Evolutionary conservation across 2,329 filamentous ascomycete species (phyloP).

Genomic region (Ophiocordyceps sinensis): DNA sequence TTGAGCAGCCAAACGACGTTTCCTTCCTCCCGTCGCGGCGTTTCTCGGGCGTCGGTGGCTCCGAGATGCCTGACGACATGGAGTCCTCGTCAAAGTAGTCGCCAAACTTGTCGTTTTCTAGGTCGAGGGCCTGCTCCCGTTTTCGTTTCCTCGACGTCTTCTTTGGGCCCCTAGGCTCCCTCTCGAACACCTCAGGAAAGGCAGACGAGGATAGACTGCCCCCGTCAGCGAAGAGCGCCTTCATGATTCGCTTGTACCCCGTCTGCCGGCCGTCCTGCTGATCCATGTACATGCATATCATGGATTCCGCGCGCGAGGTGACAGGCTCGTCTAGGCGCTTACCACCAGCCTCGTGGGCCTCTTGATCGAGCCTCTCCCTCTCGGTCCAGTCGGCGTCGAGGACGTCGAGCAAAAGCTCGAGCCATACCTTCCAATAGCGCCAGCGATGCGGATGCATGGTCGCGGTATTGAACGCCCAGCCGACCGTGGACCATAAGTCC

Average conservation of each 20-base stretch:
- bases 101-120: conserved; percentile 45
- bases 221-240: conserved; percentile 55
- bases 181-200: conserved; percentile 53
- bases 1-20: conserved; percentile 8
- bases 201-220: conserved; percentile 33
- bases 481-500: conserved; percentile 79
- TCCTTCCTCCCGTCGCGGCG: conserved; percentile 11
- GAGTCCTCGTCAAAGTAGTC: conserved; percentile 47
- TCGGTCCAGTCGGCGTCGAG: conserved; percentile 58
- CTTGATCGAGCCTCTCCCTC: conserved; percentile 33
- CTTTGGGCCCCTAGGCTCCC: conserved; percentile 35
- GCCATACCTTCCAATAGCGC: conserved; percentile 68
- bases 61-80: conserved; percentile 29
- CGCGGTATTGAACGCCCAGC: conserved; percentile 91
- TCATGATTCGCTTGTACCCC: conserved; percentile 40
- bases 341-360: conserved; percentile 11
- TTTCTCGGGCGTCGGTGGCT: conserved; percentile 30
- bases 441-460: conserved; percentile 58
- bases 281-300: conserved; percentile 46
- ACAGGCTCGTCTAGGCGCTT: conserved; percentile 9
- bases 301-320: conserved; percentile 31
- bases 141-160: conserved; percentile 34
- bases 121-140: conserved; percentile 30
- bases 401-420: conserved; percentile 65
- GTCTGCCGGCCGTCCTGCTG: conserved; percentile 29